Evolutionary conservation across 345 rosid genomes (phyloP).

Genomic region (Eucalyptus microcorys): DNA sequence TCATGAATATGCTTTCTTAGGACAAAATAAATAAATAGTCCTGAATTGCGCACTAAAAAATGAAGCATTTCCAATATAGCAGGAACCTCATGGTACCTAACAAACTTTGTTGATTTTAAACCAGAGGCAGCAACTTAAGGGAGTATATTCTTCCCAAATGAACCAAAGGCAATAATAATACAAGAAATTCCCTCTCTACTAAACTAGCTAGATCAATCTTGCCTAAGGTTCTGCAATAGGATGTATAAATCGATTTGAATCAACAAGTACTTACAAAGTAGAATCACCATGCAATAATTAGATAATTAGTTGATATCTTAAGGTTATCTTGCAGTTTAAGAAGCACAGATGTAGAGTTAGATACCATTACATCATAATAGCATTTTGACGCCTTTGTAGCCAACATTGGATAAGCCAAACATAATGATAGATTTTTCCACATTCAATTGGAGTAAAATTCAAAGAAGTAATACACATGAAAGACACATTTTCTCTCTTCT

Average conservation of each 20-base stretch:
- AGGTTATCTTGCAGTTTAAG: background rate
- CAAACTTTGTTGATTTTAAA: too few species aligned
- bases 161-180: slow-evolving; percentile 62
- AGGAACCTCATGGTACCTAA: too few species aligned
- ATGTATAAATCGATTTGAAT: slow-evolving; percentile 53
- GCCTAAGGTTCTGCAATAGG: slow-evolving; percentile 91
- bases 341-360: background rate
- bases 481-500: background rate
- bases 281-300: background rate
- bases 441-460: background rate
- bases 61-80: background rate
- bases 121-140: slow-evolving; percentile 68
- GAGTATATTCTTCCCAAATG: slow-evolving; percentile 78
- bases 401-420: background rate
- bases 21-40: background rate
- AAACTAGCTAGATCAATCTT: slow-evolving; percentile 59
- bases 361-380: background rate
- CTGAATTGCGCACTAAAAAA: background rate
- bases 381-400: background rate
- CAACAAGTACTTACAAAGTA: slow-evolving; percentile 54
- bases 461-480: background rate
- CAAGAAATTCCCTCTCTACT: slow-evolving; percentile 43
- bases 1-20: background rate
- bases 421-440: background rate
- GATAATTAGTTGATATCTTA: background rate